These are phyloP conservation scores for Wickerhamiella alocasiicola DNA, from an alignment of 805 yeast genomes.

Conservation along the genomic window DNA sequence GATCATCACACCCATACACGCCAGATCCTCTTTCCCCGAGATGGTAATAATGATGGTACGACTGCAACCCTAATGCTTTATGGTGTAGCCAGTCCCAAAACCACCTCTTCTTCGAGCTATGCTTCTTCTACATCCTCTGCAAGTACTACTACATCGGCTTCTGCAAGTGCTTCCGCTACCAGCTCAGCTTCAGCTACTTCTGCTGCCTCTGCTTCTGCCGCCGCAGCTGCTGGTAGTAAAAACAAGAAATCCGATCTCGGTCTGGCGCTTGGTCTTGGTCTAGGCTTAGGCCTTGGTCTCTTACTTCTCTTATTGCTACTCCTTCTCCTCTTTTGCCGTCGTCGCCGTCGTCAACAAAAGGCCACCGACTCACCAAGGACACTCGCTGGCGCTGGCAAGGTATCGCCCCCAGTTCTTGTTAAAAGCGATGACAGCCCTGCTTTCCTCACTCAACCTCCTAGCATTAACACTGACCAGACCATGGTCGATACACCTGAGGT, in stretches of 20 bases:
- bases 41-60: too few relatives aligned
- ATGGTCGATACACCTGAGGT: constrained; percentile 18
- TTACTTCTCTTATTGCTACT: constrained; percentile 35
- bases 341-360: constrained; percentile 30
- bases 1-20: too few relatives aligned
- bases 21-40: neutral
- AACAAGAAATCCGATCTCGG: constrained; percentile 47
- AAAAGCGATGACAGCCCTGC: constrained; percentile 11
- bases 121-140: constrained; percentile 24
- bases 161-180: constrained; percentile 12
- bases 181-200: constrained; percentile 21
- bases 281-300: constrained; percentile 48
- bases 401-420: constrained; percentile 2
- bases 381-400: neutral
- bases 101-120: constrained; percentile 23
- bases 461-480: constrained; percentile 17
- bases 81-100: constrained; percentile 35
- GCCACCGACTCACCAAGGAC: constrained; percentile 16
- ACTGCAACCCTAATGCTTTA: constrained; percentile 37
- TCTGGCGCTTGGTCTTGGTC: constrained; percentile 79
- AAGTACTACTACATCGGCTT: constrained; percentile 19
- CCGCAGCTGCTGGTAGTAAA: constrained; percentile 20
- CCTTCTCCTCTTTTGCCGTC: constrained; percentile 45
- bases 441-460: constrained; percentile 1
- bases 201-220: constrained; percentile 22